Percentiles rank a stretch among this genome's conserved stretches.
phyloP scores from a whole-genome alignment of 225 moss, liverwort and hornwort genomes.

The Polytrichum commune region DNA sequence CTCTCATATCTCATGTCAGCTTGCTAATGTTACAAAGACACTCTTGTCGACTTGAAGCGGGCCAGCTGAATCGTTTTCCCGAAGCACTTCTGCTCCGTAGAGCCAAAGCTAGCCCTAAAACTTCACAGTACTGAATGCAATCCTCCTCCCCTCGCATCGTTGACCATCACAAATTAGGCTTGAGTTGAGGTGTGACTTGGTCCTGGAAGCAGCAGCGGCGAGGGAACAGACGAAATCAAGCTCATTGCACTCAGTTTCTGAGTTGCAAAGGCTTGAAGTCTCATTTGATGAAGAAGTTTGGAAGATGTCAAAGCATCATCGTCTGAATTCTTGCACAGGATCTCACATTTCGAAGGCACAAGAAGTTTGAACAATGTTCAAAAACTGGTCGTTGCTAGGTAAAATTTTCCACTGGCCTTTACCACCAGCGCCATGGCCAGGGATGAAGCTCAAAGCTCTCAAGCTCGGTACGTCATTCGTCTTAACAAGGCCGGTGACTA shows the following conservation, averaged over 20 bases:
- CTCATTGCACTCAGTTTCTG: constrained; percentile 39
- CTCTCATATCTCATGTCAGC: no score
- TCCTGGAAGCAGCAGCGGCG: no score
- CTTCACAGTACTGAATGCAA: no score
- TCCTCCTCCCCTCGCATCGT: no score
- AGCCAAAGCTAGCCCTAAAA: no score
- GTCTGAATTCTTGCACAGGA: no score
- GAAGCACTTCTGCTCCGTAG: no score
- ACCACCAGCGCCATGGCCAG: constrained; percentile 5
- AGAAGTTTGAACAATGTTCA: constrained; percentile 37
- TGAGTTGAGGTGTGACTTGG: no score
- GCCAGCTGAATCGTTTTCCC: no score
- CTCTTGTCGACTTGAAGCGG: no score
- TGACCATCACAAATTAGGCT: no score
- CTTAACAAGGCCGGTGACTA: constrained; percentile 28
- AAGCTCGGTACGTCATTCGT: constrained; percentile 29
- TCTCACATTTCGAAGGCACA: constrained; percentile 46
- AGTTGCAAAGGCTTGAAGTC: constrained; percentile 10
- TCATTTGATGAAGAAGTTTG: background rate
- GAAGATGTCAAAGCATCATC: background rate
- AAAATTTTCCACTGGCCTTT: constrained; percentile 38
- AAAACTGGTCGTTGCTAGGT: constrained; percentile 25
- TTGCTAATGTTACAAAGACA: no score
- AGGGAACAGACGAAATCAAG: constrained; percentile 19
- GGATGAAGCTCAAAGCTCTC: constrained; percentile 25